Evolutionary conservation across 2,329 filamentous ascomycete genomes (phyloP).

Genomic region (Ceratocystis harringtonii): DNA sequence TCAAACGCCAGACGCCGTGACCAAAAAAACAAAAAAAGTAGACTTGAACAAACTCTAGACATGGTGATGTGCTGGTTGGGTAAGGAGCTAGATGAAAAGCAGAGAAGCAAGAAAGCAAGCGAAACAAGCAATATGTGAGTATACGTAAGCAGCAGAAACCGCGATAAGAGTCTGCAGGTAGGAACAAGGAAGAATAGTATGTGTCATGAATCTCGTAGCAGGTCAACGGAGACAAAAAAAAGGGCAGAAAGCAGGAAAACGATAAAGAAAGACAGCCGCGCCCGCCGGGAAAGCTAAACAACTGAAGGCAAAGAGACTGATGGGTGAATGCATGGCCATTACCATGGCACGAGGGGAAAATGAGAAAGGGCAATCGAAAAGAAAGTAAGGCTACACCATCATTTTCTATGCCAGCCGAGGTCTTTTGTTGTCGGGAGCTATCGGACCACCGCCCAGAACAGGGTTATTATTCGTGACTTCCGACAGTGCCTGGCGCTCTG

Average conservation of each 20-base stretch:
- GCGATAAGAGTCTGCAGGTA: background rate
- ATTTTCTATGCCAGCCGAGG: conserved; percentile 30
- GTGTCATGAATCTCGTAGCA: background rate
- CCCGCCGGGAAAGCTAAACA: too few relatives aligned
- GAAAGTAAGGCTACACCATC: background rate
- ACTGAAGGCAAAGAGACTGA: too few relatives aligned
- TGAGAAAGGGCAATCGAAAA: background rate
- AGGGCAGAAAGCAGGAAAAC: too few relatives aligned
- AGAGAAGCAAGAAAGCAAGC: background rate
- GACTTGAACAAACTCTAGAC: background rate
- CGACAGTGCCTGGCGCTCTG: conserved; percentile 31
- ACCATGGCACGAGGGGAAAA: background rate
- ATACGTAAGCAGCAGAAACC: background rate
- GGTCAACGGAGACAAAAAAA: background rate
- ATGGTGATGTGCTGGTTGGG: too few relatives aligned
- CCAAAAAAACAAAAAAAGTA: background rate
- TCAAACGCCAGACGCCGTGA: background rate
- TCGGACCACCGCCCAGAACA: conserved; percentile 19
- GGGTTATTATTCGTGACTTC: conserved; percentile 36
- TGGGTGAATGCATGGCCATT: too few relatives aligned
- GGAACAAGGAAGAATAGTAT: background rate
- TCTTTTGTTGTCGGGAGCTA: conserved; percentile 34
- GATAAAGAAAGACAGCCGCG: too few relatives aligned
- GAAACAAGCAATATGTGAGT: background rate
- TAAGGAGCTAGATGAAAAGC: too few relatives aligned